Conservation (phyloP, 805 yeast genomes). For the Suhomyces emberorum region DNA sequence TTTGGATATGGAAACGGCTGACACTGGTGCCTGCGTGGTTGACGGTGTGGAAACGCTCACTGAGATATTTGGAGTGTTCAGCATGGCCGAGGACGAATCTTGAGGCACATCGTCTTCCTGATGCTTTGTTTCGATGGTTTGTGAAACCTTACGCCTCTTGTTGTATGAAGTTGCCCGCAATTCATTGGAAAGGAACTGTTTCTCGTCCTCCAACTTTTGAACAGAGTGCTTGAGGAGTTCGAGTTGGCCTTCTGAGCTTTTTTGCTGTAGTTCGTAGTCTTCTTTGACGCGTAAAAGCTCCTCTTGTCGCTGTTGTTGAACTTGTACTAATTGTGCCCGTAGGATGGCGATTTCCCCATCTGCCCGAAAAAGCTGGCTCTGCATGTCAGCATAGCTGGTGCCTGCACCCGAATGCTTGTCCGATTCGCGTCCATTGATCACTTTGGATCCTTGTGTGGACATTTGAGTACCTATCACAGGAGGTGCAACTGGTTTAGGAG, state of each 20-base stretch:
- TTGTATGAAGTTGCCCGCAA: conserved; percentile 23
- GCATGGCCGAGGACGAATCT: neutral
- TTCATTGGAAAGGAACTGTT: conserved; percentile 39
- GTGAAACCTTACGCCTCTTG: conserved; percentile 17
- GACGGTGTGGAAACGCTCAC: conserved; percentile 1
- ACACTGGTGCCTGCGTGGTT: conserved; percentile 2
- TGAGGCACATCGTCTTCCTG: neutral
- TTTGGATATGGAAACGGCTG: neutral
- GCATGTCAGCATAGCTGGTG: conserved; percentile 16
- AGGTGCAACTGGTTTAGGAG: neutral
- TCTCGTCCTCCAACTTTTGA: conserved; percentile 41
- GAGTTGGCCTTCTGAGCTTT: conserved; percentile 29
- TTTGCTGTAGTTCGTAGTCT: conserved; percentile 13
- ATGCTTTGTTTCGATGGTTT: neutral
- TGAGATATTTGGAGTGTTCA: neutral
- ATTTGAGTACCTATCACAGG: conserved; percentile 1
- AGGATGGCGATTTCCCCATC: conserved; percentile 82
- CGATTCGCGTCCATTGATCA: neutral
- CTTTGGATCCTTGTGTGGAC: conserved; percentile 1
- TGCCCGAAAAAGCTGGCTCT: conserved; percentile 43
- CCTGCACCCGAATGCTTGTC: neutral
- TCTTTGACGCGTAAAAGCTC: conserved; percentile 31
- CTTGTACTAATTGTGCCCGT: conserved; percentile 55
- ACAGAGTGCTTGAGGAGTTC: conserved; percentile 27
- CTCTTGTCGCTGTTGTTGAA: conserved; percentile 38